Evolutionary conservation across 2,329 filamentous ascomycete species (phyloP).

Genomic region (Sphaerostilbella broomeana): DNA sequence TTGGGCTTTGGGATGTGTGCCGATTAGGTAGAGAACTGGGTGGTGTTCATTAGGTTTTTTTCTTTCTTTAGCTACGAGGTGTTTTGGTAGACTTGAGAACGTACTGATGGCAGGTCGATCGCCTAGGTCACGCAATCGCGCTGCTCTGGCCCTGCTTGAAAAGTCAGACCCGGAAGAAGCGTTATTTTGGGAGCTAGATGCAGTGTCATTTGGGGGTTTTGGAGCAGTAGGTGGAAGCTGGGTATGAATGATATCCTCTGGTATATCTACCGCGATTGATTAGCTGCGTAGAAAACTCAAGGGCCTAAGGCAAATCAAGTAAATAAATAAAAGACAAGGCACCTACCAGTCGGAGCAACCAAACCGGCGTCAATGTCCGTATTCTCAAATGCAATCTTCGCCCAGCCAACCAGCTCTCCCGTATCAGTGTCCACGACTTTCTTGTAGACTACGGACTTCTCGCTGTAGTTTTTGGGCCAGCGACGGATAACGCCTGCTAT

Average conservation of each 20-base stretch:
- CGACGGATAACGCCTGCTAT: background rate
- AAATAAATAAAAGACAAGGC: too few species aligned
- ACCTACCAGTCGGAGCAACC: background rate
- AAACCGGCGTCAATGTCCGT: background rate
- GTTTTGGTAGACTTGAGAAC: background rate
- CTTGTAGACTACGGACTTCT: background rate
- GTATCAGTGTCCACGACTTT: background rate
- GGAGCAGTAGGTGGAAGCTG: background rate
- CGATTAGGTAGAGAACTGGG: background rate
- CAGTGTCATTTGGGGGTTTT: background rate
- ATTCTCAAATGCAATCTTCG: background rate
- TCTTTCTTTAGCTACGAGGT: background rate
- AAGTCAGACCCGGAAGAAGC: background rate
- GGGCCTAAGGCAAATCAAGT: background rate
- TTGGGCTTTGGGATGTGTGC: constrained; percentile 1
- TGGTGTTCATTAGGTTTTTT: background rate
- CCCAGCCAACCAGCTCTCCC: background rate
- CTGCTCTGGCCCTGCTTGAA: background rate
- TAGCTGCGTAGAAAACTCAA: background rate
- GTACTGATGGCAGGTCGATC: background rate
- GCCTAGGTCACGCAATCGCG: background rate
- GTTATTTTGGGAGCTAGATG: too few species aligned
- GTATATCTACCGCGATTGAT: background rate
- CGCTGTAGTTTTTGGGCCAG: constrained; percentile 1
- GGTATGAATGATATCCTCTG: background rate